Conservation (phyloP, 2,329 filamentous ascomycete genomes). For the Tolypocladium amazonense region DNA sequence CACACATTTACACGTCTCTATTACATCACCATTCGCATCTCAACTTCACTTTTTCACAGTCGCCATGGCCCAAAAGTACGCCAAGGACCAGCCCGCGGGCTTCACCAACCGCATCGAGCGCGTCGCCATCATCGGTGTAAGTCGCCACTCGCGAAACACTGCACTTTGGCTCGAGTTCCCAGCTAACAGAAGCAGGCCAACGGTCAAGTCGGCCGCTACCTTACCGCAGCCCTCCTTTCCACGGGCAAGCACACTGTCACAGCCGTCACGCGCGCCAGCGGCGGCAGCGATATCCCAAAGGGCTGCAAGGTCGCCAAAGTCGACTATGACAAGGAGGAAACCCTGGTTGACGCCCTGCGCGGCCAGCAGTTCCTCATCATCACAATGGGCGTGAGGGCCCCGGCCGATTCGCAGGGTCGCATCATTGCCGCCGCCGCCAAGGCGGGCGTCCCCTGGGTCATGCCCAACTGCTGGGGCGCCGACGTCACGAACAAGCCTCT, state of each 20-base stretch:
- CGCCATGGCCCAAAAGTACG: conserved; percentile 6
- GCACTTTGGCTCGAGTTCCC: neutral
- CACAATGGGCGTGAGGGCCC: conserved; percentile 29
- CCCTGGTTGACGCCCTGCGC: conserved; percentile 36
- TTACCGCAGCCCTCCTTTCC: conserved; percentile 31
- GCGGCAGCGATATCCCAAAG: conserved; percentile 28
- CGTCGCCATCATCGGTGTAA: conserved; percentile 32
- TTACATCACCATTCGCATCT: neutral
- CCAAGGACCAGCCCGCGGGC: conserved; percentile 11
- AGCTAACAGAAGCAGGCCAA: conserved; percentile 16
- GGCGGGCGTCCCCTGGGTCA: conserved; percentile 38
- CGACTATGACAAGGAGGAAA: conserved; percentile 30
- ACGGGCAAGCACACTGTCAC: conserved; percentile 41
- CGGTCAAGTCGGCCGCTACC: conserved; percentile 29
- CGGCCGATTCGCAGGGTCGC: conserved; percentile 29
- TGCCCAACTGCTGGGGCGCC: conserved; percentile 35
- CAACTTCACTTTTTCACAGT: neutral
- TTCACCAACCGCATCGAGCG: conserved; percentile 24
- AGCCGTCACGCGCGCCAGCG: conserved; percentile 37
- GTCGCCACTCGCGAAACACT: conserved; percentile 4
- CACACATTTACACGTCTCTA: neutral
- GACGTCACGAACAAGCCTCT: conserved; percentile 17
- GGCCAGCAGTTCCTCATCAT: conserved; percentile 48
- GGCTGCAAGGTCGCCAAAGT: conserved; percentile 30
- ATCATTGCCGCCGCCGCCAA: conserved; percentile 38